These are phyloP conservation scores for Pyrrhoderma noxium DNA, from an alignment of 1,284 basidiomycete genomes.

Conservation along the genomic window DNA sequence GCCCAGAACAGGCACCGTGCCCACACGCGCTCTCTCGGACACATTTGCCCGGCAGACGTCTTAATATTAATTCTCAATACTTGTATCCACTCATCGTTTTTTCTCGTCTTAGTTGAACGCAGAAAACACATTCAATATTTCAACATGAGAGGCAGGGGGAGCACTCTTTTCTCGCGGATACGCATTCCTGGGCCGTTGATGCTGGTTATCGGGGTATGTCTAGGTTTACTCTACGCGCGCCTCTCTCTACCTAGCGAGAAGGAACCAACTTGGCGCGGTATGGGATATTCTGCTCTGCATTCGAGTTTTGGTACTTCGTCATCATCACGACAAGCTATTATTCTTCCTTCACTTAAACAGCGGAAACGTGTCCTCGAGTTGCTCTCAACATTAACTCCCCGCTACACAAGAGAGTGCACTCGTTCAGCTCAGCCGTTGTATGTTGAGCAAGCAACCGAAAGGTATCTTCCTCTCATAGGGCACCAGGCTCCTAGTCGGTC, in stretches of 20 bases:
- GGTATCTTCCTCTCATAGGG: constrained; percentile 78
- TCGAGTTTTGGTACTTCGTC: constrained; percentile 29
- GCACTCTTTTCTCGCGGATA: constrained; percentile 1
- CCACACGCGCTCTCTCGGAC: neutral
- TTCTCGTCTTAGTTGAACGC: too few relatives aligned
- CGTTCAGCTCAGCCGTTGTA: constrained; percentile 78
- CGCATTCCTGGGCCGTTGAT: constrained; percentile 15
- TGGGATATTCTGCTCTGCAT: constrained; percentile 39
- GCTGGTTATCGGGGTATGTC: constrained; percentile 15
- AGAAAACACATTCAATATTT: too few relatives aligned
- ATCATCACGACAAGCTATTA: constrained; percentile 51
- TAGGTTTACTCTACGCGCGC: constrained; percentile 17
- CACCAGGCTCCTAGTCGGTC: constrained; percentile 53
- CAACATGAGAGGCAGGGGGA: constrained; percentile 1
- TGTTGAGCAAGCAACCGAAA: constrained; percentile 73
- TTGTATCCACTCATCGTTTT: neutral
- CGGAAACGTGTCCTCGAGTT: constrained; percentile 80
- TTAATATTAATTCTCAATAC: neutral
- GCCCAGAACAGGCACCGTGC: neutral
- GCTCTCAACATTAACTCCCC: constrained; percentile 77
- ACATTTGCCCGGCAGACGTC: neutral
- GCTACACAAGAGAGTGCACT: constrained; percentile 89
- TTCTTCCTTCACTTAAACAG: constrained; percentile 69
- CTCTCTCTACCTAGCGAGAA: constrained; percentile 3
- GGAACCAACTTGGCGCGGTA: constrained; percentile 41